Base-by-base conservation (phyloP, 1,284 basidiomycete genomes). In the Ustilago hordei region DNA sequence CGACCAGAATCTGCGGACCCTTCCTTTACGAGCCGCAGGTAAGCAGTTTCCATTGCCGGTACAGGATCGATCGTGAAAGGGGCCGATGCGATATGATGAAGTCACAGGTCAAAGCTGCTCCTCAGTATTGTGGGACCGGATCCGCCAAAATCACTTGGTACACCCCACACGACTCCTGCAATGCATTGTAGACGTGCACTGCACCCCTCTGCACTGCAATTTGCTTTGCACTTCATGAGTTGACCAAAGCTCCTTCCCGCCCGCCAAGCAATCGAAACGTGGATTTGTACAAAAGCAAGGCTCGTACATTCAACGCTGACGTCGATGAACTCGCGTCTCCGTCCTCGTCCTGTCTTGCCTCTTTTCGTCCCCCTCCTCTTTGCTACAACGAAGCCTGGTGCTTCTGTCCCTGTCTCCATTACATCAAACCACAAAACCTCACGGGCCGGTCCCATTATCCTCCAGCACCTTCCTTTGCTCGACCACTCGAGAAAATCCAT, bases 381-480 rank as follows among this genome's bases (percentile, higher is more conserved):
- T 43, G 23, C 55, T 28, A n/a, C 41, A 47, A 56, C 43, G 35
- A 61, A 57, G 65, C 65, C 65, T 45, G 60, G 59, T 52, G 65
- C 65, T 68, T 19, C 41, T 45, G n/a, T 34, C 56, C 32, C 50
- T 38, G 48, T 55, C 32, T 47, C 35, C 17, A 56, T 36, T 43
- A 45, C 19, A 4, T 23, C 11, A 7, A 38, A 7, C 12, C 15
- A 19, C 9, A 9, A n/a, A 34, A 19, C 11, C 41, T 13, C 50
- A 53, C 36, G 34, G 39, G 35, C 54, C 55, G 28, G 34, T 34
- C 35, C 53, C n/a, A 38, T 31, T 39, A 19, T 12, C 31, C 38
- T 8, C 15, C 50, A 34, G n/a, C 53, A 56, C 35, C 15, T 28
- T 50, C 48, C 28, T 50, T 50, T 32, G 28, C 28, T 50, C 48